Percentiles rank a stretch among this genome's conserved stretches.
Conservation (phyloP, 805 yeast genomes). For the Saccharomycopsis vini region DNA sequence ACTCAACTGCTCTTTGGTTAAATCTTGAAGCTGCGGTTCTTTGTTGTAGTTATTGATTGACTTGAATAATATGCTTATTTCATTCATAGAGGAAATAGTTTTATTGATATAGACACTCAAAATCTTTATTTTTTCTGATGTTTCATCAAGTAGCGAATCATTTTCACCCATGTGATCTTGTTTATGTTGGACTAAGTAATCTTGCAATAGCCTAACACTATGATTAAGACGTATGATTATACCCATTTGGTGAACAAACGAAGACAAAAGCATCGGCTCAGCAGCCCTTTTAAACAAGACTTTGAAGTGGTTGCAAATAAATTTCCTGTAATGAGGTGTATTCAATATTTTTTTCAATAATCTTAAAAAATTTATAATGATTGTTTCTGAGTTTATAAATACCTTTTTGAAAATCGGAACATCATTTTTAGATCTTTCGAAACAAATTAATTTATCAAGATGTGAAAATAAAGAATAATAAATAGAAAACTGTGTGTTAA, state of each 20-base stretch:
- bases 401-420: constrained; percentile 17
- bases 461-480: constrained; percentile 12
- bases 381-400: constrained; percentile 9
- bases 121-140: constrained; percentile 3
- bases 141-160: constrained; percentile 2
- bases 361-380: constrained; percentile 5
- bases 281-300: constrained; percentile 4
- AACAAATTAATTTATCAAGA: constrained; percentile 14
- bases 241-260: constrained; percentile 13
- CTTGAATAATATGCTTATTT: constrained; percentile 6
- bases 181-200: constrained; percentile 1
- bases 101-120: constrained; percentile 1
- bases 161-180: not conserved
- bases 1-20: constrained; percentile 1
- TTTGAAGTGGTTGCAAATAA: constrained; percentile 12
- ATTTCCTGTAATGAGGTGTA: constrained; percentile 13
- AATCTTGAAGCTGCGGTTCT: constrained; percentile 1
- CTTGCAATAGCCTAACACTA: constrained; percentile 13
- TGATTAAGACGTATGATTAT: constrained; percentile 12
- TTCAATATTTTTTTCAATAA: constrained; percentile 6
- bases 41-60: constrained; percentile 12
- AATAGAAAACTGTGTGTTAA: constrained; percentile 11
- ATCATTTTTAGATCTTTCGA: constrained; percentile 8
- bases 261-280: constrained; percentile 11
- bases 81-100: constrained; percentile 2